Evolutionary conservation across 805 yeast genomes (phyloP).

Genomic region (Candida awuae): DNA sequence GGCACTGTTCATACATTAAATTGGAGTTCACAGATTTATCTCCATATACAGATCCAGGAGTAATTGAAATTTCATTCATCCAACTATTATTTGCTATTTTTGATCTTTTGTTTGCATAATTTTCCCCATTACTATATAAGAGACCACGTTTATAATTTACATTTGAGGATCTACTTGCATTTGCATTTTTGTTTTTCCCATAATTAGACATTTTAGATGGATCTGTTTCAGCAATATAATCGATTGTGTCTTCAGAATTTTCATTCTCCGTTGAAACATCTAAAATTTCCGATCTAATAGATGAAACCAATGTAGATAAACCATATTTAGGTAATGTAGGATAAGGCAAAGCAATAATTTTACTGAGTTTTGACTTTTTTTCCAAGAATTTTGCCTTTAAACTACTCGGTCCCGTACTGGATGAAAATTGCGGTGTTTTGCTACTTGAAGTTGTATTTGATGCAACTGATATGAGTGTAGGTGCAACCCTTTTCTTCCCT

Average conservation of each 20-base stretch:
- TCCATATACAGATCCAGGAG: constrained; percentile 24
- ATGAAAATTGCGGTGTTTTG: neutral
- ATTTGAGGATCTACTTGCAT: neutral
- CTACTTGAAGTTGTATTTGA: neutral
- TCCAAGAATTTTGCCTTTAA: constrained; percentile 9
- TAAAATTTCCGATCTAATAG: constrained; percentile 36
- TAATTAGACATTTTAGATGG: constrained; percentile 25
- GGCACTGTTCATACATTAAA: constrained; percentile 21
- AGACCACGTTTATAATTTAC: neutral
- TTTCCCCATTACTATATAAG: constrained; percentile 1
- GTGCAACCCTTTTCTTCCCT: constrained; percentile 71
- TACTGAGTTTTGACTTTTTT: constrained; percentile 18
- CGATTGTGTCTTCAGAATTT: constrained; percentile 38
- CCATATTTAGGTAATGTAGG: constrained; percentile 58
- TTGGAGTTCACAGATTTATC: constrained; percentile 27
- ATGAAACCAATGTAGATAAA: constrained; percentile 54
- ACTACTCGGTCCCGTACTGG: neutral
- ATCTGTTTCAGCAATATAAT: constrained; percentile 30
- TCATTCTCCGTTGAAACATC: constrained; percentile 24
- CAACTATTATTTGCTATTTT: constrained; percentile 29
- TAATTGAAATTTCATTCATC: constrained; percentile 18
- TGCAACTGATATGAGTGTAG: constrained; percentile 49
- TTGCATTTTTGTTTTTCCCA: constrained; percentile 27
- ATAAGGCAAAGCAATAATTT: constrained; percentile 34
- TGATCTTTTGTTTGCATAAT: constrained; percentile 15